Base-by-base conservation (phyloP, 1,139 yeast species). In the Saccharomycopsis phalli region DNA sequence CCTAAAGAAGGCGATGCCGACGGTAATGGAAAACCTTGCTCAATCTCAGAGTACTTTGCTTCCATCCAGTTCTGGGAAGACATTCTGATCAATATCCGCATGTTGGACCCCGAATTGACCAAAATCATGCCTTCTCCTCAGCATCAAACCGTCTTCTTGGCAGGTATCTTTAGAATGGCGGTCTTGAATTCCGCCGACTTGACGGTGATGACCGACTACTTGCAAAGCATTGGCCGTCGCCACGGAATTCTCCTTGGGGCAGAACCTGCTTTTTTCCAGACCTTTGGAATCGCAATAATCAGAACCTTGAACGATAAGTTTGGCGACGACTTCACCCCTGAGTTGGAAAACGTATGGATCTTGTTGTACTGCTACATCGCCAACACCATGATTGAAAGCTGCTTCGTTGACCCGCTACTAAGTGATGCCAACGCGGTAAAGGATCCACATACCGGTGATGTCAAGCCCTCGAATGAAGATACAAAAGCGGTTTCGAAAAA, bases 381-480 rank as follows among this genome's bases (percentile, higher is more conserved):
- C n/a, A 45, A 45, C 18, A 43, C 46, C 17, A 45, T 45, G 48
- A 43, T 45, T 28, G 48, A 45, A 25, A 38, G 46, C 26, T 43
- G 48, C 26, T 34, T 38, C 4, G 31, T 42, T 17, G 44, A 44
- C 22, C 45, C 43, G 14, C 29, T 42, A 4, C 34, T 42, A 13
- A 44, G 44, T 4, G 46, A 42, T 16, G 6, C 21, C 5, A n/a
- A 8, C 22, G 10, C 17, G 20, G 5, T 11, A 16, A 7, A 6
- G 6, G 11, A 30, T 13, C 17, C 20, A 8, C 13, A 30, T 10
- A 17, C n/a, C 21, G 13, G 21, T 11, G 17, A 14, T 8, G 13
- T 17, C 36, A 3, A 17, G 11, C 4, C 30, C 7, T 6, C 10
- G n/a, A 22, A 29, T 6, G 36, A 31, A 8, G 28, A 27, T 10